A percentile compares a stretch with the other conserved stretches of the same genome.
Evolutionary conservation across 139 green algal species (phyloP).

Genomic region (Asterochloris erici): DNA sequence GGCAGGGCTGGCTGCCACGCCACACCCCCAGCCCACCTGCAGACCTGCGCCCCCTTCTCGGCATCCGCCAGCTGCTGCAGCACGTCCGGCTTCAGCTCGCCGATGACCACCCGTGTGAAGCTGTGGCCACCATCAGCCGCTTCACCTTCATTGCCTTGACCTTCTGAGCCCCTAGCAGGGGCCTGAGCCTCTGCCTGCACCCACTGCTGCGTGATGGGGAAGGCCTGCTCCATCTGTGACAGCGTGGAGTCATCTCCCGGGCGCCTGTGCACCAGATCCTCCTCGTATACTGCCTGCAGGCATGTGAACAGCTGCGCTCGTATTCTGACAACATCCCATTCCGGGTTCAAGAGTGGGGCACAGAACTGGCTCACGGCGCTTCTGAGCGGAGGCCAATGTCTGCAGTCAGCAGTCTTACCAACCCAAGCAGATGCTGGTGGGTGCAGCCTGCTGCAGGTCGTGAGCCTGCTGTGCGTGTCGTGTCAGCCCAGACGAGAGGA

Average conservation of each 20-base stretch:
- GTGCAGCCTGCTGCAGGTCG: too few species aligned
- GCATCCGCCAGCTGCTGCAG: slow-evolving; percentile 43
- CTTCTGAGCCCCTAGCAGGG: too few species aligned
- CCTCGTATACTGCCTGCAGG: slow-evolving; percentile 66
- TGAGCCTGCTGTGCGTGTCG: too few species aligned
- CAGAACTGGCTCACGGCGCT: not conserved
- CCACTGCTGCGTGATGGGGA: slow-evolving; percentile 27
- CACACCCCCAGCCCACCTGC: not conserved
- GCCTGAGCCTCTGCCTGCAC: slow-evolving; percentile 18
- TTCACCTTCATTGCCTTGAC: not conserved
- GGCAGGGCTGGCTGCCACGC: not conserved
- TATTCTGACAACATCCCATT: too few species aligned
- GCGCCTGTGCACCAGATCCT: slow-evolving; percentile 65
- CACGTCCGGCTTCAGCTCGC: slow-evolving; percentile 61
- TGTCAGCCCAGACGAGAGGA: too few species aligned
- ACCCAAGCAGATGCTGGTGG: too few species aligned
- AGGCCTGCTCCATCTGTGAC: slow-evolving; percentile 32
- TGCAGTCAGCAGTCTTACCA: too few species aligned
- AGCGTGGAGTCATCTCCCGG: slow-evolving; percentile 52
- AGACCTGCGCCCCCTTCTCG: slow-evolving; percentile 24
- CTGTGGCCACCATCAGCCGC: not conserved
- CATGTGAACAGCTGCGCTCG: not conserved
- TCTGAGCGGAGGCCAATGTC: too few species aligned
- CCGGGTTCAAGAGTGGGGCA: not conserved
- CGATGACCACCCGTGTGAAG: slow-evolving; percentile 70